Evolutionary conservation across 1,284 basidiomycete genomes (phyloP).

Genomic region (Malassezia globosa): DNA sequence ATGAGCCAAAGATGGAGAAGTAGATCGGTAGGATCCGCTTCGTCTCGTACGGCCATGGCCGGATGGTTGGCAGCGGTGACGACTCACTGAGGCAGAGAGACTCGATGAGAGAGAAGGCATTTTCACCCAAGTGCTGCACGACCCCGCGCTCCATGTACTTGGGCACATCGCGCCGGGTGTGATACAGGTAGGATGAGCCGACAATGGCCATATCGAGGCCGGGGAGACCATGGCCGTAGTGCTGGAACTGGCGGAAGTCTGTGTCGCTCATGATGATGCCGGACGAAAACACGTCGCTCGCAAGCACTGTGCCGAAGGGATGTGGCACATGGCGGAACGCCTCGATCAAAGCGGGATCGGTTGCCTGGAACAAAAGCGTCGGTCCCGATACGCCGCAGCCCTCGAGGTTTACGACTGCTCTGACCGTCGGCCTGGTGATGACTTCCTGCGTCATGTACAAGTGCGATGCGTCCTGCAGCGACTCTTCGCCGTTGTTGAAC

Average conservation of each 20-base stretch:
- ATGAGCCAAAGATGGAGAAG: slow-evolving; percentile 48
- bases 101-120: slow-evolving; percentile 68
- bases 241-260: slow-evolving; percentile 64
- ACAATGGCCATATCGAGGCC: slow-evolving; percentile 74
- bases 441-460: slow-evolving; percentile 46
- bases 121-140: slow-evolving; percentile 78
- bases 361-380: slow-evolving; percentile 90
- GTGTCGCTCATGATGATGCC: slow-evolving; percentile 63
- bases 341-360: slow-evolving; percentile 80
- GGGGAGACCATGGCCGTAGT: slow-evolving; percentile 57
- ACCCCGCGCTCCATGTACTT: slow-evolving; percentile 70
- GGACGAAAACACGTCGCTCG: slow-evolving; percentile 85
- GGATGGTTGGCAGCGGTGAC: slow-evolving; percentile 35
- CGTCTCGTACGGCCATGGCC: slow-evolving; percentile 18
- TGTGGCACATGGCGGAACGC: slow-evolving; percentile 78
- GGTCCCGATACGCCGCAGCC: slow-evolving; percentile 79
- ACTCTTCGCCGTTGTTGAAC: slow-evolving; percentile 91
- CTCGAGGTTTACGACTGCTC: slow-evolving; percentile 84
- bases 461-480: slow-evolving; percentile 77
- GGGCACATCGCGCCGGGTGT: slow-evolving; percentile 74
- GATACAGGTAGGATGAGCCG: slow-evolving; percentile 84
- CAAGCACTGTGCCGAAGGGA: slow-evolving; percentile 80
- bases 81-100: slow-evolving; percentile 53
- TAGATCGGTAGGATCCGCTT: slow-evolving; percentile 59
- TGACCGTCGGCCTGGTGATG: slow-evolving; percentile 54